phyloP scores from a whole-genome alignment of 495 filamentous ascomycete genomes.

The Halenospora varia region DNA sequence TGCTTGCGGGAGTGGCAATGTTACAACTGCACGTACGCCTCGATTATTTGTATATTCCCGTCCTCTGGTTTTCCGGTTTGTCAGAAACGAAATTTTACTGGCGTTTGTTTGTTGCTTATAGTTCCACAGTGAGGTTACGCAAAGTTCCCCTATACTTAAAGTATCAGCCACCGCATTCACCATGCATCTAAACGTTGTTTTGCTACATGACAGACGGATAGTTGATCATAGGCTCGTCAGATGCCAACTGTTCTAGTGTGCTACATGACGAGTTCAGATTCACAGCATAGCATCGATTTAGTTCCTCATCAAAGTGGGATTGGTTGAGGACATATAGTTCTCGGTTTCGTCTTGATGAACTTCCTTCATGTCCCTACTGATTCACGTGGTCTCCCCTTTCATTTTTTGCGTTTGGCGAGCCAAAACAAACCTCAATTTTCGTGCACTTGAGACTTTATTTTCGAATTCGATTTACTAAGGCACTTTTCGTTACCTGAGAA shows the following conservation, averaged over 20 bases:
- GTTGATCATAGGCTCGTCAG: constrained; percentile 2
- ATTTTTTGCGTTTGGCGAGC: no score
- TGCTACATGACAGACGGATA: constrained; percentile 1
- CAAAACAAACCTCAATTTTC: no score
- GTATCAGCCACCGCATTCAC: background rate
- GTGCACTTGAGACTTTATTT: background rate
- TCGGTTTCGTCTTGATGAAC: background rate
- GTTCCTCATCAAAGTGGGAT: background rate
- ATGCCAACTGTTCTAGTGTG: constrained; percentile 6
- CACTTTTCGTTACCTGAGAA: no score
- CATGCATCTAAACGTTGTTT: constrained; percentile 5
- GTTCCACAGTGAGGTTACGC: background rate
- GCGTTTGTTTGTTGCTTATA: constrained; percentile 8
- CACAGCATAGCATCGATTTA: background rate
- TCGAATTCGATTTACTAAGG: background rate
- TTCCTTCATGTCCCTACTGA: background rate
- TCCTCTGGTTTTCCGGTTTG: background rate
- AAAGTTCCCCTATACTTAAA: background rate
- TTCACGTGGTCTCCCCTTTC: background rate
- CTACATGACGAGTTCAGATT: background rate
- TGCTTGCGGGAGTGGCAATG: constrained; percentile 1
- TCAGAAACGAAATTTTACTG: constrained; percentile 5
- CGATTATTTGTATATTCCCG: constrained; percentile 10
- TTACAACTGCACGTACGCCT: background rate
- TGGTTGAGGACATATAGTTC: background rate